Evolutionary conservation across 345 rosid genomes (phyloP), one percentile per base, ranked within the genome.

Genomic region (Gossypium thurberi): DNA sequence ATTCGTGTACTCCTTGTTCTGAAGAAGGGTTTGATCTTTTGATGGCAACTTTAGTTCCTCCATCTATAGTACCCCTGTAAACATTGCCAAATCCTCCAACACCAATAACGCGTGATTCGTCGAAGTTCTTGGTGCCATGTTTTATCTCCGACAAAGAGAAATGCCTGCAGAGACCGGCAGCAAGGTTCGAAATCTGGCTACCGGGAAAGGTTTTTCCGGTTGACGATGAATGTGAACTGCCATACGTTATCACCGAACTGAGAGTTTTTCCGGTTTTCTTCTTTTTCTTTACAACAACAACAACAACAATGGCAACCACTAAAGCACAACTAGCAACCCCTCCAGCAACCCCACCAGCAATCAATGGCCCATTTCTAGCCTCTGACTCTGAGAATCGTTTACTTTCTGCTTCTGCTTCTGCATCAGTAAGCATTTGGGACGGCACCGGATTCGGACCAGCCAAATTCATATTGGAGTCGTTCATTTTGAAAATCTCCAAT

Each of bases 1-100:
- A 88, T 77, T 90, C 94, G 50, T 81, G 25, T 8, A 84, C 80
- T 47, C 94, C 94, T 72, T 87, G 92, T 44, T 86, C 88, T 0
- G 94, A 87, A 26, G 82, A 80, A 0, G 94, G 89, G 81, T 86
- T 87, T 65, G 92, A 85, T 71, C 88, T 76, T 79, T 90, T 90
- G 48, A 90, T 78, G 13, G 94, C 90, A 0, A 90, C 92, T 23
- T 79, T 80, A 8, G 76, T 80, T 26, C 78, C 76, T 53, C 83
- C 78, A 51, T 87, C 92, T 28, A 86, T 71, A 6, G 79, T 55
- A 8, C 90, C 90, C 75, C 79, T 82, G 21, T 85, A 86, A 51
- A 90, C 94, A 70, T 86, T 90, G 6, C 94, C 88, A 21, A 87
- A 87, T 15, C 92, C 92, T 60, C 94, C 94, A 62, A 90, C 86